Evolutionary conservation across 2,329 filamentous ascomycete genomes (phyloP), one percentile per base, ranked within the genome.

Genomic region (Penicillium occitanis): DNA sequence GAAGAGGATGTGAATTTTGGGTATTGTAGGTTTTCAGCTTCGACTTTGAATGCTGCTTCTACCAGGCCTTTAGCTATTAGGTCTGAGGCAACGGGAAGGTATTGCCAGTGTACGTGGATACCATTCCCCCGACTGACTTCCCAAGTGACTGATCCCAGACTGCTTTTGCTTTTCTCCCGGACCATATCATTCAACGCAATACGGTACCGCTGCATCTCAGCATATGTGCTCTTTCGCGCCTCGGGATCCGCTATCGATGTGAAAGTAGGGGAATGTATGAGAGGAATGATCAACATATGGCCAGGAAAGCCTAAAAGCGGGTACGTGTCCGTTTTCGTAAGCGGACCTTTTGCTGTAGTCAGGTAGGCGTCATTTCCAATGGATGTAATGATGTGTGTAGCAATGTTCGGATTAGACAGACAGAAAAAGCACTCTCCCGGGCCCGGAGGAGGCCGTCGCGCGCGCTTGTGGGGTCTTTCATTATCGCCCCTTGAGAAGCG

Each of bases 401-500:
- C 90, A 53, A 95, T 83, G 68, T 90, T 90, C 5, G 91, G 88
- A 76, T 96, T 97, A 5, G 92, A 93, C 11, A 99, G 85, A 75
- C 95, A 99, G 82, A 99, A 98, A 83, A 95, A 99, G 80, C 95
- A 99, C 73, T 90, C 86, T 62, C 90, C 89, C 1, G 92, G 92
- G 0, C 89, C 88, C 13, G 89, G 78, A 1, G 75, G 77, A 28
- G 77, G 88, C 5, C 77, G 79, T 28, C 81, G 83, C 73, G 76
- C 78, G 65, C 77, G 81, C 62, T 82, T 82, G 57, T 70, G 72
- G 5, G 77, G 73, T 19, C 75, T 79, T 73, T 70, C 73, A 53
- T 74, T 51, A 63, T 79, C 78, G 28, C 78, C 77, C 73, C 76
- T 69, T 14, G 78, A 73, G 63, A 80, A 81, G 22, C 78, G 76